A percentile compares a stretch with the other conserved stretches of the same genome.
Evolutionary conservation across 2,329 filamentous ascomycete genomes (phyloP).

Genomic region (Fusarium protoensiforme): DNA sequence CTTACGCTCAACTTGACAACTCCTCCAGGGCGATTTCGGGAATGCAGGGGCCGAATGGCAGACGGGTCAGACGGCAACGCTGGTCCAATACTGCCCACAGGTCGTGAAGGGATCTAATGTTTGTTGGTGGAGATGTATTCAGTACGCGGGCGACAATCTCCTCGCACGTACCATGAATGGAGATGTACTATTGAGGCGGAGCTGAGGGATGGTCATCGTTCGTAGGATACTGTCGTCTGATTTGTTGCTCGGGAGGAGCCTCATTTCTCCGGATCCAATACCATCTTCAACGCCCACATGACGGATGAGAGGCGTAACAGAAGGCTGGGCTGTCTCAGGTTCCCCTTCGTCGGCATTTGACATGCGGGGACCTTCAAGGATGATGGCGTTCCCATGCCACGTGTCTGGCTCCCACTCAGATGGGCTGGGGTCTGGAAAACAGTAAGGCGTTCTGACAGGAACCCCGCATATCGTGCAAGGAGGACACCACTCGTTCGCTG

Average conservation of each 20-base stretch:
- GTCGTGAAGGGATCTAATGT: neutral
- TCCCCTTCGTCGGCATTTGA: neutral
- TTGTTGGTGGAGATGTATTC: neutral
- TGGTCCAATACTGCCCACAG: neutral
- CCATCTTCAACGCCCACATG: neutral
- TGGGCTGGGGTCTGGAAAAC: too few relatives aligned
- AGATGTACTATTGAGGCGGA: neutral
- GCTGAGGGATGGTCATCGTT: neutral
- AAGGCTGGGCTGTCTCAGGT: neutral
- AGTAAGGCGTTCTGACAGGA: too few relatives aligned
- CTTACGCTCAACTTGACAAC: neutral
- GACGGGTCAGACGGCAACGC: neutral
- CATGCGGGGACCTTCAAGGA: neutral
- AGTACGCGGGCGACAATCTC: neutral
- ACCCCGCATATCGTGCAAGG: neutral
- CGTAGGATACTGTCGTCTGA: neutral
- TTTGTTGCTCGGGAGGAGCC: neutral
- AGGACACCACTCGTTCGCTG: neutral
- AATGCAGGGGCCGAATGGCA: neutral
- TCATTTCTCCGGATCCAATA: neutral
- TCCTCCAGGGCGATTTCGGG: neutral
- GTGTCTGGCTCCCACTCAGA: neutral
- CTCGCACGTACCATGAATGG: neutral
- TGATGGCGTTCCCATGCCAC: neutral
- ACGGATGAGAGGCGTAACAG: neutral